phyloP scores from a whole-genome alignment of 202 grass and related monocot genomes.

The Tripidium arundinaceum region DNA sequence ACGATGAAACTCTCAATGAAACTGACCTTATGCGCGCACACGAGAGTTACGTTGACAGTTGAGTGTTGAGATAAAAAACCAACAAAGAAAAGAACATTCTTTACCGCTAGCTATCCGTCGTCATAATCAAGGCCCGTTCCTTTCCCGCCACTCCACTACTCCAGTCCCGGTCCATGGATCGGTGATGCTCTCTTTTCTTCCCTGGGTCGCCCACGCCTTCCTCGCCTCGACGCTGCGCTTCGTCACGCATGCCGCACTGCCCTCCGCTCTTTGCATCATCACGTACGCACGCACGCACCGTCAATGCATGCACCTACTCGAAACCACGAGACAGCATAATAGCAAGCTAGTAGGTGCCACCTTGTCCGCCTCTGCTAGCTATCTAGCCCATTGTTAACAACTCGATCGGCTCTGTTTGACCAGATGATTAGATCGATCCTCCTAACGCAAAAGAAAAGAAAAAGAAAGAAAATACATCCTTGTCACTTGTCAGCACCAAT shows the following conservation, averaged over 20 bases:
- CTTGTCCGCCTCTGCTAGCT: background rate
- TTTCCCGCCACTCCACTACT: background rate
- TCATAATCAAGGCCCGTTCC: background rate
- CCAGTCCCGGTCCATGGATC: background rate
- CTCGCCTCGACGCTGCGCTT: background rate
- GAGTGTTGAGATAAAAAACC: background rate
- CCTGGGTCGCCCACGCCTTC: background rate
- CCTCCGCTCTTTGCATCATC: constrained; percentile 6
- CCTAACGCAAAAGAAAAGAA: background rate
- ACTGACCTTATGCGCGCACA: no score
- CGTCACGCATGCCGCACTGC: background rate
- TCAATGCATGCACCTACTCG: background rate
- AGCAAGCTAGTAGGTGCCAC: background rate
- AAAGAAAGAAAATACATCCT: background rate
- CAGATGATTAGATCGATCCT: background rate
- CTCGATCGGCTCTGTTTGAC: background rate
- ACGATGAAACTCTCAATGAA: no score
- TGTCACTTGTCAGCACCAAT: background rate
- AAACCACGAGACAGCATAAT: background rate
- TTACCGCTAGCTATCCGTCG: background rate
- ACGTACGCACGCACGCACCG: background rate
- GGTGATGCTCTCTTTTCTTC: background rate
- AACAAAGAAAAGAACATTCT: background rate
- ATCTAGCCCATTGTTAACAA: background rate
- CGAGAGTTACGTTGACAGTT: background rate